Evolutionary conservation across 805 yeast species (phyloP), one percentile per base, ranked within the genome.

Genomic region (Clavispora phyllophila): DNA sequence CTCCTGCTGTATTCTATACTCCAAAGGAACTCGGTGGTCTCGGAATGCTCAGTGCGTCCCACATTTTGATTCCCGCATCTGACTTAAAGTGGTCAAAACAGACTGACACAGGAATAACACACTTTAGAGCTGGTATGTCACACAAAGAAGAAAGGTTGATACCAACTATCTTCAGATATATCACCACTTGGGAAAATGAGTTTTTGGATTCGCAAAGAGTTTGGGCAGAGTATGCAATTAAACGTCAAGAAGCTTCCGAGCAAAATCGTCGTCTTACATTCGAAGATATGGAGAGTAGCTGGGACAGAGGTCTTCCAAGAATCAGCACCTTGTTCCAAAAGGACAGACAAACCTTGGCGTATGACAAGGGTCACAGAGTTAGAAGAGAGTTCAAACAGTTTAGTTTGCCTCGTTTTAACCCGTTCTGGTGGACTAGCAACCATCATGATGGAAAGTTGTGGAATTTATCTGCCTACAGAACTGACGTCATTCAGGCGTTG

Each of bases 231-330:
- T 93, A 90, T 66, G 93, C 96, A 0, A 77, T 85, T 44, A 89
- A 88, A 58, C 75, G 97, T 37, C 84, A 79, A 46, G 96, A 87
- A 56, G 97, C 98, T 1, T 67, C 78, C 22, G 86, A 84, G 53
- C 88, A 87, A 51, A 86, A 88, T 53, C 80, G 96, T 22, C 77
- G 97, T 32, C 64, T 93, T 31, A 85, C 96, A 0, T 84, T 87
- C 55, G 99, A 93, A 60, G 99, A 93, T 57, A 72, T 93, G 61
- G 98, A 91, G 63, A 90, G 82, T 19, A 82, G 83, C 45, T 93
- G 98, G 98, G 96, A 93, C 57, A 73, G 98, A 57, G 99, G 99
- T 58, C 73, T 93, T 48, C 99, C 99, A 0, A 78, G 99, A 57
- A 89, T 93, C 42, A 87, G 95, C 58, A 93, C 99, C 0, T 66